Percentiles rank a stretch among this genome's conserved stretches.
phyloP scores from a whole-genome alignment of 1,139 yeast genomes.

The Diutina mesorugosa region DNA sequence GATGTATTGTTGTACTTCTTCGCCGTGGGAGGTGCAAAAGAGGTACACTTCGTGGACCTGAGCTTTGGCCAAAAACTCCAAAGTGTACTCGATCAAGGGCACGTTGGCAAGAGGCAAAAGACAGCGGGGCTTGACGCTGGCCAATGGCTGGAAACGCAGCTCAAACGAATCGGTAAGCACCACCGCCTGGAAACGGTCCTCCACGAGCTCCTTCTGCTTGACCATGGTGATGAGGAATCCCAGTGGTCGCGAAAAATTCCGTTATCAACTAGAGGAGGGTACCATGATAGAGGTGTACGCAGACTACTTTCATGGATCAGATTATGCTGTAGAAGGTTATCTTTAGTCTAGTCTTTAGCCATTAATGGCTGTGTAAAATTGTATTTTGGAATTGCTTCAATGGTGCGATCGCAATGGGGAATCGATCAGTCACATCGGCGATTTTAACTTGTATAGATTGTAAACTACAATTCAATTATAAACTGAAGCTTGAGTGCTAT shows the following conservation, averaged over 20 bases:
- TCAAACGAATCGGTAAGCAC: constrained; percentile 90
- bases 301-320: fast-evolving
- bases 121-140: constrained; percentile 78
- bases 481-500: no score
- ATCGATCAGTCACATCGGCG: no score
- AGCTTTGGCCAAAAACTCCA: constrained; percentile 85
- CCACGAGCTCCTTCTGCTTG: constrained; percentile 39
- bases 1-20: constrained; percentile 71
- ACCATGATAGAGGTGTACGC: no score
- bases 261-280: not conserved
- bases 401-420: no score
- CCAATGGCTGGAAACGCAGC: constrained; percentile 84
- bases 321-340: no score
- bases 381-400: no score
- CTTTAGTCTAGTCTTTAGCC: no score
- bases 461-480: no score
- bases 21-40: constrained; percentile 86
- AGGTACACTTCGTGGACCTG: constrained; percentile 83
- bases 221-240: not conserved
- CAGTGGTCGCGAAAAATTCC: not conserved
- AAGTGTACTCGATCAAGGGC: constrained; percentile 87
- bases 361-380: no score
- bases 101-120: constrained; percentile 83
- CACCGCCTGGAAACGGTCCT: constrained; percentile 79
- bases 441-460: no score